These are phyloP conservation scores for Moringa oleifera DNA, from an alignment of 345 rosid genomes.

Conservation along the genomic window DNA sequence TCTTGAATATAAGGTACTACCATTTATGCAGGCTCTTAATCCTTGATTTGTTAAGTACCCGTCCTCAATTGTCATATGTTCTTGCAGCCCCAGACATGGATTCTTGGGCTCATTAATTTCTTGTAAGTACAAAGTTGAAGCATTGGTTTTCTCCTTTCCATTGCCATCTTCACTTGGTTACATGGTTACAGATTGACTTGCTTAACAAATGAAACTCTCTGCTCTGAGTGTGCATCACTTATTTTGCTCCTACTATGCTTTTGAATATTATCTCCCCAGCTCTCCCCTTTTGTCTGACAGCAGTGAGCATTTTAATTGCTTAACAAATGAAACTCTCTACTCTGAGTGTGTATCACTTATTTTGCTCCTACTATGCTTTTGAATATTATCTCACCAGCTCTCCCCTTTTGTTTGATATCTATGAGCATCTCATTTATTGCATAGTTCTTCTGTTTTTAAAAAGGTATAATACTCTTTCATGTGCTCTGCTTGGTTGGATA, in stretches of 20 bases:
- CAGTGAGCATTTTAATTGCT: background rate
- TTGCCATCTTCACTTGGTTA: background rate
- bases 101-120: background rate
- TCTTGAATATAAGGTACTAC: conserved; percentile 74
- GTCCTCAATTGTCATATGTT: too few species aligned
- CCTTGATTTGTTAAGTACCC: too few species aligned
- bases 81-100: too few species aligned
- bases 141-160: background rate
- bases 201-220: background rate
- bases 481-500: background rate
- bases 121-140: background rate
- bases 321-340: background rate
- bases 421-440: background rate
- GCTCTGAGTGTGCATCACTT: too few species aligned
- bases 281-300: background rate
- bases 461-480: background rate
- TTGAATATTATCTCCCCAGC: background rate
- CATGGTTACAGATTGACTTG: background rate
- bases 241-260: too few species aligned
- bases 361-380: too few species aligned
- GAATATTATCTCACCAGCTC: background rate
- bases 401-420: background rate
- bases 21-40: too few species aligned
- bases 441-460: background rate
- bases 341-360: too few species aligned